phyloP scores from a whole-genome alignment of 2,329 filamentous ascomycete genomes.

The Diaporthe citri region DNA sequence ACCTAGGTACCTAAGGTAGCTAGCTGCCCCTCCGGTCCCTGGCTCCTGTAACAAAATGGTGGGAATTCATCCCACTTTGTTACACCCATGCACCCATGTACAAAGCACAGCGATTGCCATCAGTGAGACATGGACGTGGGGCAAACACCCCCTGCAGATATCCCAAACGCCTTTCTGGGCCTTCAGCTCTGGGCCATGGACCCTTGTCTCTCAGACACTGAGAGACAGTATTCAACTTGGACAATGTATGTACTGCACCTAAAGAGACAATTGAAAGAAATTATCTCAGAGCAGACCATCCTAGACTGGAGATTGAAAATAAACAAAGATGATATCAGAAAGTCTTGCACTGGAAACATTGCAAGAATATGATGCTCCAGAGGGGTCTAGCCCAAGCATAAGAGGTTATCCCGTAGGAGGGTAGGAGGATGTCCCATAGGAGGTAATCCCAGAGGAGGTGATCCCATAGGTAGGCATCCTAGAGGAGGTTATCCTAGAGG shows the following conservation, averaged over 20 bases:
- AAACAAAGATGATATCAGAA: neutral
- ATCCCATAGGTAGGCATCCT: neutral
- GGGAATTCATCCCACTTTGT: constrained; percentile 18
- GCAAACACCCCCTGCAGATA: constrained; percentile 12
- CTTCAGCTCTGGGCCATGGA: too few species aligned
- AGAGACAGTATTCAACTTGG: neutral
- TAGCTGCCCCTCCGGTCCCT: neutral
- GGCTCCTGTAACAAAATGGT: neutral
- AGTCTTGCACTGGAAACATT: neutral
- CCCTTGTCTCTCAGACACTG: too few species aligned
- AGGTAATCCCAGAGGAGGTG: neutral
- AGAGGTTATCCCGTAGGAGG: neutral
- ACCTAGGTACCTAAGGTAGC: neutral
- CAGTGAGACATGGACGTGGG: constrained; percentile 19
- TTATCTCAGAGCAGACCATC: neutral
- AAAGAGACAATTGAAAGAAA: neutral
- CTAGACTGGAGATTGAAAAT: neutral
- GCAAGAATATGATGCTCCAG: neutral
- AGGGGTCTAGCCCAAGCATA: neutral
- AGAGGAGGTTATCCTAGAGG: neutral
- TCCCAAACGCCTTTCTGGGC: neutral
- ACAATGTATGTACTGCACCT: neutral
- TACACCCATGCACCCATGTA: constrained; percentile 7
- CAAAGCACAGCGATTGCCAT: neutral
- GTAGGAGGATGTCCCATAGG: too few species aligned